Base-by-base conservation (phyloP, 2,329 filamentous ascomycete species). In the Rhynchosporium agropyri region DNA sequence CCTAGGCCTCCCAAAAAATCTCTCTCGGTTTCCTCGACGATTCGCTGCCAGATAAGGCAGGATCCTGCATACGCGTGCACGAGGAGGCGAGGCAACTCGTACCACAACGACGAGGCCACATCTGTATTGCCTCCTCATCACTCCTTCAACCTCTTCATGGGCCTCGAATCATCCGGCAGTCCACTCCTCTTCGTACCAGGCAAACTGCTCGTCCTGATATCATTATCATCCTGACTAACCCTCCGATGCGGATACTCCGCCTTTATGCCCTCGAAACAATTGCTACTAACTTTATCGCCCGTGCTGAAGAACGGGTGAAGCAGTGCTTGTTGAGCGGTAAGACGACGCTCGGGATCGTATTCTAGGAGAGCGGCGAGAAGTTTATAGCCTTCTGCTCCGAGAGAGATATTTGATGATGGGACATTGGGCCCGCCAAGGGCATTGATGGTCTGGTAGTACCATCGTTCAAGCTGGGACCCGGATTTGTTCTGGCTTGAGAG, bases 211-310 rank as follows among this genome's bases (percentile, higher is more conserved):
- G 91, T 93, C n/a, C 91, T 83, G 62, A 98, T 97, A 76, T 98
- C 95, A 71, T 97, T 96, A 74, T 97, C 92, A 72, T 99, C 95
- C 71, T 96, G 89, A 70, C 90, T 97, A 46, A 99, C 93, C 55
- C 94, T 85, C 7, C 95, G 84, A 72, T 92, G 88, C 0, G 95
- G 95, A 75, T 99, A 99, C 72, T 95, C 91, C 66, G 87, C 87
- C 76, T 92, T 91, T 58, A 92, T 83, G 0, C 93, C 92, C 72
- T 97, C 92, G 70, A 99, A 99, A 73, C 92, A 97, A 74, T 96
- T 95, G 45, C 86, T 83, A 46, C 84, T 89, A 20, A 95, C 85
- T 64, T 86, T 85, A 28, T 88, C 71, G 2, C 88, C 82, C 20
- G 87, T 87, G 40, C 81, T 84, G 75, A 99, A 99, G 76, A 97